phyloP scores from a whole-genome alignment of 495 filamentous ascomycete species.

The Annulohypoxylon moriforme region DNA sequence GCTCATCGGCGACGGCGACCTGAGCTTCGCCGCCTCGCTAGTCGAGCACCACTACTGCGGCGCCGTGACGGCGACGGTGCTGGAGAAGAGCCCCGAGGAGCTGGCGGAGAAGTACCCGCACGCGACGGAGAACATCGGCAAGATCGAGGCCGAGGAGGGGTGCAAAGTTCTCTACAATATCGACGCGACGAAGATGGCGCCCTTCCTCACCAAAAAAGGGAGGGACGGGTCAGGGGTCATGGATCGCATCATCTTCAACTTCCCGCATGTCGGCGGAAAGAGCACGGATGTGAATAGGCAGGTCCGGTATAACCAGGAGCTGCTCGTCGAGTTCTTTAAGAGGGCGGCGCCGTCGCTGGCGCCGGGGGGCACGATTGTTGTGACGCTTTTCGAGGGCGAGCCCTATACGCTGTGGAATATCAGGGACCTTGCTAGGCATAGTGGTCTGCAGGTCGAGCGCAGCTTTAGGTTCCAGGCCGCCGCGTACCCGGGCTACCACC shows the following conservation, averaged over 20 bases:
- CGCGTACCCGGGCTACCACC: slow-evolving; percentile 85
- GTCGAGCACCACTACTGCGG: slow-evolving; percentile 75
- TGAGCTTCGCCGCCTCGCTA: slow-evolving; percentile 86
- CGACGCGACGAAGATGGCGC: slow-evolving; percentile 77
- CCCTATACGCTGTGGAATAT: slow-evolving; percentile 98
- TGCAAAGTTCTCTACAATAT: slow-evolving; percentile 71
- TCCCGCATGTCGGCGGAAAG: slow-evolving; percentile 93
- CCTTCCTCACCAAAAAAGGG: slow-evolving; percentile 52
- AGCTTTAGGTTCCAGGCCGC: slow-evolving; percentile 81
- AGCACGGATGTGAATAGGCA: slow-evolving; percentile 94
- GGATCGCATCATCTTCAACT: slow-evolving; percentile 91
- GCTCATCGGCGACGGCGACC: slow-evolving; percentile 92
- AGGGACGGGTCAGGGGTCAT: slow-evolving; percentile 61
- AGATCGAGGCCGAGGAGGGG: slow-evolving; percentile 58
- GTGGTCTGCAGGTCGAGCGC: slow-evolving; percentile 76
- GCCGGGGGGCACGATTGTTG: slow-evolving; percentile 74
- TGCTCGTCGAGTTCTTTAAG: slow-evolving; percentile 85
- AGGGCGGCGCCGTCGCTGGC: slow-evolving; percentile 57
- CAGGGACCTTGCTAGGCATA: slow-evolving; percentile 82
- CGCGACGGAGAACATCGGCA: slow-evolving; percentile 67
- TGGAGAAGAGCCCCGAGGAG: slow-evolving; percentile 56
- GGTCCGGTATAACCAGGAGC: slow-evolving; percentile 89
- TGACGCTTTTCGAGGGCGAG: slow-evolving; percentile 91
- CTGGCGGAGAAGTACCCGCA: slow-evolving; percentile 82
- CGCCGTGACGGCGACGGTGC: slow-evolving; percentile 67